A percentile compares a stretch with the other conserved stretches of the same genome.
phyloP scores from a whole-genome alignment of 2,329 filamentous ascomycete genomes.

The Hortaea sp. region DNA sequence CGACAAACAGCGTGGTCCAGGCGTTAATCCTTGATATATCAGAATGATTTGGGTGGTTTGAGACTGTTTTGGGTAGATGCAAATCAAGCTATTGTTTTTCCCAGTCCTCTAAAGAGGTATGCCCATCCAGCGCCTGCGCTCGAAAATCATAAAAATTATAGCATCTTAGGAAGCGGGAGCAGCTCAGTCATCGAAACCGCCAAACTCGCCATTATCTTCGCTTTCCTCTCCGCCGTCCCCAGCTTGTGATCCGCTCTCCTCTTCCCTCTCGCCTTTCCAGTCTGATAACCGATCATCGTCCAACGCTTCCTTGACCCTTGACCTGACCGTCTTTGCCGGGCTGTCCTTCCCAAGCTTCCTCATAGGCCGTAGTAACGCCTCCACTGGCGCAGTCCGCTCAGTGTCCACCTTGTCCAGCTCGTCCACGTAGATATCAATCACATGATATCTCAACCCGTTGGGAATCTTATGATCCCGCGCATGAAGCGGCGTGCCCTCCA shows the following conservation, averaged over 20 bases:
- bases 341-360: slow-evolving; percentile 46
- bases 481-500: slow-evolving; percentile 39
- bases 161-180: neutral
- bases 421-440: slow-evolving; percentile 84
- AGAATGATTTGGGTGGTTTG: neutral
- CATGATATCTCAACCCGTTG: slow-evolving; percentile 76
- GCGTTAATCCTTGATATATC: neutral
- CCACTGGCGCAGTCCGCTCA: slow-evolving; percentile 32
- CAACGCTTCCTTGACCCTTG: slow-evolving; percentile 58
- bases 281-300: slow-evolving; percentile 63
- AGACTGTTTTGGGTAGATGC: neutral
- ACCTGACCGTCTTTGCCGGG: slow-evolving; percentile 61
- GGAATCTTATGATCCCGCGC: slow-evolving; percentile 51
- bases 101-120: neutral
- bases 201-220: slow-evolving; percentile 33
- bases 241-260: slow-evolving; percentile 19
- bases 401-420: slow-evolving; percentile 66
- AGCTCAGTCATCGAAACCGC: slow-evolving; percentile 55
- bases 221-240: slow-evolving; percentile 30
- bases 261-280: slow-evolving; percentile 40
- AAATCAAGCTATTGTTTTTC: neutral
- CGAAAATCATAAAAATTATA: neutral
- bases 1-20: neutral
- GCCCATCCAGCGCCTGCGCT: neutral
- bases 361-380: slow-evolving; percentile 45